Evolutionary conservation across 1,284 basidiomycete species (phyloP).

Genomic region (Ceratobasidium sp.): DNA sequence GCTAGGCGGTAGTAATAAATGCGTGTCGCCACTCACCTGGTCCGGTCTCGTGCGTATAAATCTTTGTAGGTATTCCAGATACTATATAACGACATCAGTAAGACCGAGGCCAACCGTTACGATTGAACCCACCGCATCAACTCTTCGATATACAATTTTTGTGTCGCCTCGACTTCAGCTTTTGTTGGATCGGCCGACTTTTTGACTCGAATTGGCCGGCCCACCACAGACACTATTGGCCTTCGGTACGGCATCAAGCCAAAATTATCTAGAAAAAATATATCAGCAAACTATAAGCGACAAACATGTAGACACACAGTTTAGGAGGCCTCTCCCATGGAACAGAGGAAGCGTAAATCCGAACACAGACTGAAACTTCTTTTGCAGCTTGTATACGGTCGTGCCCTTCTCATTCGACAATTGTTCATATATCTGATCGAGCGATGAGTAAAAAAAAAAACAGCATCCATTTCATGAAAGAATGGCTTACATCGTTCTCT

Average conservation of each 20-base stretch:
- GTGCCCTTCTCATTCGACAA: constrained; percentile 96
- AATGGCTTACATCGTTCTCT: constrained; percentile 88
- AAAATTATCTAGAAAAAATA: constrained; percentile 75
- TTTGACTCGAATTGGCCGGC: constrained; percentile 86
- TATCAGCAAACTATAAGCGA: neutral
- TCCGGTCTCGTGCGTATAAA: constrained; percentile 81
- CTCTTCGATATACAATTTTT: constrained; percentile 92
- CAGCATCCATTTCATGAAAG: neutral
- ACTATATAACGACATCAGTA: constrained; percentile 59
- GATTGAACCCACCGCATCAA: constrained; percentile 75
- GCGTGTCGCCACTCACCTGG: constrained; percentile 48
- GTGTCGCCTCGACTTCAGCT: constrained; percentile 84
- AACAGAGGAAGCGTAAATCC: constrained; percentile 98
- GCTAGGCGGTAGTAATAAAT: neutral
- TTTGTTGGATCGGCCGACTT: constrained; percentile 83
- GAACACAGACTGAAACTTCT: constrained; percentile 90
- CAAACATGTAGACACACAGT: constrained; percentile 70
- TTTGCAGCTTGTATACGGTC: constrained; percentile 87
- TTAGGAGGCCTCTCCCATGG: constrained; percentile 91
- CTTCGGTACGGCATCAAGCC: constrained; percentile 94
- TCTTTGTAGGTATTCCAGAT: constrained; percentile 97
- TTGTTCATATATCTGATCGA: constrained; percentile 88
- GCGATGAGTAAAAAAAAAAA: neutral
- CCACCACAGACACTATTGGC: constrained; percentile 94
- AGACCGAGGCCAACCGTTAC: too few species aligned